phyloP scores from a whole-genome alignment of 2,329 filamentous ascomycete genomes.

The Cercospora sp. region DNA sequence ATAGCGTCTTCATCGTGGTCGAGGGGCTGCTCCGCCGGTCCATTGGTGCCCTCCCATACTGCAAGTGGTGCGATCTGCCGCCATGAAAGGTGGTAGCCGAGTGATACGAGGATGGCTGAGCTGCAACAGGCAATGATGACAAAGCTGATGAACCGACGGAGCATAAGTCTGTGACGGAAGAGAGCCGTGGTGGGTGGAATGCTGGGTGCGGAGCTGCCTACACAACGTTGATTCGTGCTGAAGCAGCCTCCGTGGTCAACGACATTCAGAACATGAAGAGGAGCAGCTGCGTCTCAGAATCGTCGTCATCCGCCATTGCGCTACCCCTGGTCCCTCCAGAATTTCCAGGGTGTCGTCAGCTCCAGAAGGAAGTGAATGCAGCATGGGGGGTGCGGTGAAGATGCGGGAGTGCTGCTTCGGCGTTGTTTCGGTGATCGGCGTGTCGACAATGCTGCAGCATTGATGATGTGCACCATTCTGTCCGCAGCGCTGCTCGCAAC shows the following conservation, averaged over 20 bases:
- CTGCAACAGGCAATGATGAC: conserved; percentile 29
- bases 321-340: neutral
- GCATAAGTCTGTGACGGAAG: conserved; percentile 32
- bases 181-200: conserved; percentile 23
- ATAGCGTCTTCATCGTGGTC: conserved; percentile 15
- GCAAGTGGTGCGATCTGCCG: conserved; percentile 43
- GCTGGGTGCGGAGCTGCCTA: neutral
- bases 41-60: conserved; percentile 43
- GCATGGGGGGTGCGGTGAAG: neutral
- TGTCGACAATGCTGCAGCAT: neutral
- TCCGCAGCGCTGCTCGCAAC: neutral
- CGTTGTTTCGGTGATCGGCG: neutral
- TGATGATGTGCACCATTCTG: conserved; percentile 8
- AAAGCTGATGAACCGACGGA: conserved; percentile 31
- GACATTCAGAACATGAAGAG: neutral
- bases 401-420: neutral
- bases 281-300: neutral
- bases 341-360: neutral
- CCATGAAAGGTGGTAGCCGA: conserved; percentile 43
- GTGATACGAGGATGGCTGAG: conserved; percentile 38
- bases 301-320: neutral
- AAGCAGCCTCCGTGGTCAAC: neutral
- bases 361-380: neutral
- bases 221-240: neutral
- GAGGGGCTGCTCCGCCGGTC: conserved; percentile 27